Percentiles rank a stretch among this genome's conserved stretches.
phyloP scores from a whole-genome alignment of 176 grass and related monocot species.

The Puccinellia tenuiflora region DNA sequence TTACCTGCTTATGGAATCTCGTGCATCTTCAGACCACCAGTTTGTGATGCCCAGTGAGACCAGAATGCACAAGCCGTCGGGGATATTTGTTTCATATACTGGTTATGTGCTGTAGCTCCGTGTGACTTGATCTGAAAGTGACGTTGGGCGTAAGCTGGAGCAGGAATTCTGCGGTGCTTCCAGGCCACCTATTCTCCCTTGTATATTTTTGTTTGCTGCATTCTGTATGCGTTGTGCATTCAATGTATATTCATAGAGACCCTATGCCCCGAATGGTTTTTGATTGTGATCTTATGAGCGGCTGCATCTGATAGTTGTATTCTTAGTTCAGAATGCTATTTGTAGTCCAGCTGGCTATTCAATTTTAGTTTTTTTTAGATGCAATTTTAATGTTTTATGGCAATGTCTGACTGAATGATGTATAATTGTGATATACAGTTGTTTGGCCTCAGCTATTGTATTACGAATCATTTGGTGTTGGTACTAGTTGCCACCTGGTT shows the following conservation, averaged over 20 bases:
- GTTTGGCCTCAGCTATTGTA: not conserved
- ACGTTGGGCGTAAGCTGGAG: not conserved
- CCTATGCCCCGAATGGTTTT: constrained; percentile 2
- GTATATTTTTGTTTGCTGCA: constrained; percentile 34
- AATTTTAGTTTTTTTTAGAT: too few species aligned
- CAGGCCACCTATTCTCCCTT: constrained; percentile 8
- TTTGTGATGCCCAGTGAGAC: not conserved
- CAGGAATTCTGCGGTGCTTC: not conserved
- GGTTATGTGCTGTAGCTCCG: constrained; percentile 21
- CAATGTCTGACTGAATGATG: not conserved
- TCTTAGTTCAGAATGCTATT: constrained; percentile 9
- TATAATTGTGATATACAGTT: constrained; percentile 22
- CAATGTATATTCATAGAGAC: constrained; percentile 27
- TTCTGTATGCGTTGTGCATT: not conserved
- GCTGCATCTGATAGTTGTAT: constrained; percentile 2
- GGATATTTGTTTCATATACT: constrained; percentile 32
- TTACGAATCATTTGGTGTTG: not conserved
- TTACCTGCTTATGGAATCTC: not conserved
- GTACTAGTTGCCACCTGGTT: too few species aligned
- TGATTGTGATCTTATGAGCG: not conserved
- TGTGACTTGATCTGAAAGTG: constrained; percentile 14
- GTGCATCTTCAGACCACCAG: constrained; percentile 5
- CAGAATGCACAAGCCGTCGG: not conserved
- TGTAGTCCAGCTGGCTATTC: constrained; percentile 16
- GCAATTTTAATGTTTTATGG: not conserved